Base-by-base conservation (phyloP, 257 asterid species). In the Perilla frutescens region DNA sequence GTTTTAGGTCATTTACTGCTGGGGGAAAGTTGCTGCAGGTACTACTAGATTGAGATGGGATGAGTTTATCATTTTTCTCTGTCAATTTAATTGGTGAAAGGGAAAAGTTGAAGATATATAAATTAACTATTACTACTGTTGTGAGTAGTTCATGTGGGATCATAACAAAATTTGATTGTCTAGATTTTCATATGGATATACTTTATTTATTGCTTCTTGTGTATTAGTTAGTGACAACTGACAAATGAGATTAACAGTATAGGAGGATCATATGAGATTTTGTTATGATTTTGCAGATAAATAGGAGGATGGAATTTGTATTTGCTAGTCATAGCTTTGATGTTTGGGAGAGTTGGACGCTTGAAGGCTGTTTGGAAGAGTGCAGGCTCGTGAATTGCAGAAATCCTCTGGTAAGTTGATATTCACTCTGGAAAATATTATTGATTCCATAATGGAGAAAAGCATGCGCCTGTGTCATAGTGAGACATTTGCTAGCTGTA, bases 21-120 rank as follows among this genome's bases (percentile, higher is more conserved):
- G 98, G 97, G 31, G 98, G 98, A 58, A 93, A 93, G 85, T 79
- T 91, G 73, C 76, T 93, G 57, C 98, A 93, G 97, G 98, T 91
- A 79, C 48, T 76, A 69, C n/a, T 70, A 11, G 34, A 47, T 41
- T 44, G 37, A 40, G 63, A 55, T 53, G 39, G 57, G 62, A 62
- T 44, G 49, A 59, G 11, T 37, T 71, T 59, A 37, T 72, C 58
- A 39, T 44, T 36, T 20, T 67, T 31, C 36, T 64, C 44, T 7
- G 5, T 53, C 34, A 8, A 63, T 51, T 63, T 75, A 51, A 55
- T 43, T 43, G 29, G 45, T 61, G 70, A 9, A 54, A 9, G 3
- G 39, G 8, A 49, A 49, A 15, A 45, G 45, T 20, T 43, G 45
- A 34, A 49, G 55, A 50, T 20, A 20, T 20, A 20, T 20, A 20